These are phyloP conservation scores for Cutaneotrichosporon spelunceum DNA, from an alignment of 1,284 basidiomycete genomes.

Conservation along the genomic window DNA sequence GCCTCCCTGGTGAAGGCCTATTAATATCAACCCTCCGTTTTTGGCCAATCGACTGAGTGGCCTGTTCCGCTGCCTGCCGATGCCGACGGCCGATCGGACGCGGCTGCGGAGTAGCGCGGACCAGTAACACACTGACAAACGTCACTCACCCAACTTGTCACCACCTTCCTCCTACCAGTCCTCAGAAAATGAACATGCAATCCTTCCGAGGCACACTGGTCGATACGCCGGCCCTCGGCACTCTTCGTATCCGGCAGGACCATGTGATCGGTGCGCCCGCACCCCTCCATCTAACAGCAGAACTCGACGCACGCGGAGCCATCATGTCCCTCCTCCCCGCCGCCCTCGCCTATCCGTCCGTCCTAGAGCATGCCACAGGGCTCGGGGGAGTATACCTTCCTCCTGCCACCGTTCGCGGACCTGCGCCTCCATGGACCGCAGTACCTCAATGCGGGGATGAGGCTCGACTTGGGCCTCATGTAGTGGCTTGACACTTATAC, in stretches of 20 bases:
- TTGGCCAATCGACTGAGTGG: no score
- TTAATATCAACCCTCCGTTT: neutral
- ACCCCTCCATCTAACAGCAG: slow-evolving; percentile 44
- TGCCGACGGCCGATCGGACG: neutral
- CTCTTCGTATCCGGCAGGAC: slow-evolving; percentile 59
- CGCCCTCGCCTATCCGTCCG: slow-evolving; percentile 1
- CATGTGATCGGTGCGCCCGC: slow-evolving; percentile 58
- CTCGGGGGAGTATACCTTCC: slow-evolving; percentile 57
- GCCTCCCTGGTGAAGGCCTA: no score
- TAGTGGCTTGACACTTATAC: slow-evolving; percentile 74
- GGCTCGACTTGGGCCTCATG: slow-evolving; percentile 76
- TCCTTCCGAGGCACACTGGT: slow-evolving; percentile 57
- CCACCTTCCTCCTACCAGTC: neutral
- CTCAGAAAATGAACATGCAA: neutral
- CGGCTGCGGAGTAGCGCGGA: neutral
- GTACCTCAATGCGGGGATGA: slow-evolving; percentile 78
- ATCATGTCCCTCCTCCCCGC: slow-evolving; percentile 53
- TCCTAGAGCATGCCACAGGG: slow-evolving; percentile 46
- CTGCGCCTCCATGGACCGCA: slow-evolving; percentile 81
- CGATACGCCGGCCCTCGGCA: slow-evolving; percentile 57
- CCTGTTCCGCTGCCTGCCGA: no score
- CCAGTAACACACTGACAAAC: neutral
- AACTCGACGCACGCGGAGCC: slow-evolving; percentile 57
- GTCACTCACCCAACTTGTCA: neutral
- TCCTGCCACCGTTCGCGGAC: slow-evolving; percentile 74